phyloP scores from a whole-genome alignment of 2,329 filamentous ascomycete genomes.

The Colletotrichum simmondsii region DNA sequence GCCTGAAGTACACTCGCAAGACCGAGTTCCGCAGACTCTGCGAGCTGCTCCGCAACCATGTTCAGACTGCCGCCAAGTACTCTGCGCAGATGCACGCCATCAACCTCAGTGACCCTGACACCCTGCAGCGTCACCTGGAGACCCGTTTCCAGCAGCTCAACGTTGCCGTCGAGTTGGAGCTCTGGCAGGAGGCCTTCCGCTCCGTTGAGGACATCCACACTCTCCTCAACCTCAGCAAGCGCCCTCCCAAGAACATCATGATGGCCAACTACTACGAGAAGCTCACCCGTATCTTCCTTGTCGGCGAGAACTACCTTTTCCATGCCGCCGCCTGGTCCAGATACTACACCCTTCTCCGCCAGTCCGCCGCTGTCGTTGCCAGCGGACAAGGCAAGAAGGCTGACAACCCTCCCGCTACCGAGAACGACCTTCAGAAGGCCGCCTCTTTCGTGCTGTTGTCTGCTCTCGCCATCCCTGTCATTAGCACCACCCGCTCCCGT shows the following conservation, averaged over 20 bases:
- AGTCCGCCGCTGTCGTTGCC: slow-evolving; percentile 85
- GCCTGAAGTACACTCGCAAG: slow-evolving; percentile 97
- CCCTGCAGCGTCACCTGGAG: slow-evolving; percentile 95
- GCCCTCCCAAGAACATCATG: slow-evolving; percentile 98
- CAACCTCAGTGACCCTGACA: slow-evolving; percentile 97
- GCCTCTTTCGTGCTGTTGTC: slow-evolving; percentile 96
- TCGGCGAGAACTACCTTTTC: slow-evolving; percentile 99
- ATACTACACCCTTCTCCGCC: slow-evolving; percentile 95
- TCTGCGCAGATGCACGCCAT: slow-evolving; percentile 99
- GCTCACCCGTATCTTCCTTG: slow-evolving; percentile 96
- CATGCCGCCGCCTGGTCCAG: slow-evolving; percentile 97
- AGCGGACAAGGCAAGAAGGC: slow-evolving; percentile 90
- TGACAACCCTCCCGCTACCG: slow-evolving; percentile 90
- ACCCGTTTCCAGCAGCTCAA: slow-evolving; percentile 99
- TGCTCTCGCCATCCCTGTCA: slow-evolving; percentile 97
- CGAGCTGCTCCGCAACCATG: slow-evolving; percentile 97
- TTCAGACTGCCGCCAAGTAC: slow-evolving; percentile 99
- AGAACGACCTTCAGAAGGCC: slow-evolving; percentile 91
- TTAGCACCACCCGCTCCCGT: slow-evolving; percentile 96
- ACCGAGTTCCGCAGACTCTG: slow-evolving; percentile 99
- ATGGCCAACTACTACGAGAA: slow-evolving; percentile 99
- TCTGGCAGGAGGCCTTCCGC: slow-evolving; percentile 99
- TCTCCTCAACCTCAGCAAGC: slow-evolving; percentile 96
- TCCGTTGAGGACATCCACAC: slow-evolving; percentile 99
- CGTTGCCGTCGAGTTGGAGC: slow-evolving; percentile 94